Base-by-base conservation (phyloP, 2,329 filamentous ascomycete species). In the Juglanconis oblonga region DNA sequence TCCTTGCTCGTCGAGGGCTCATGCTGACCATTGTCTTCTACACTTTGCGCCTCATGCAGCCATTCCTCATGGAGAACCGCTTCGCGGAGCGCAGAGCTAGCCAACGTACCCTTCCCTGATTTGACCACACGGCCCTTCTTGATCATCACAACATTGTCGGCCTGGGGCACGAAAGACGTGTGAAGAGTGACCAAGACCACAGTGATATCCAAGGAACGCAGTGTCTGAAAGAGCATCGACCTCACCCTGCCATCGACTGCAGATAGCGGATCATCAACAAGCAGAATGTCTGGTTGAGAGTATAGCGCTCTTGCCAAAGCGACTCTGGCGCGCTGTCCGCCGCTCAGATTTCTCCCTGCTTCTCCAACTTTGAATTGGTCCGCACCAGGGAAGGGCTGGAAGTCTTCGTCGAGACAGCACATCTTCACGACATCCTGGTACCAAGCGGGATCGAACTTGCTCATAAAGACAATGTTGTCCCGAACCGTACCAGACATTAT, bases 381-480 rank as follows among this genome's bases (percentile, higher is more conserved):
- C 24, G n/a, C 54, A 48, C 54, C 54, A 29, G 54, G 54, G 11
- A 50, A 56, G 4, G 45, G 40, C 33, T 11, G 31, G 33, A 56
- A 56, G 54, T 56, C 54, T 10, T 56, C 44, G 9, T 48, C 44
- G 32, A 56, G 45, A 14, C 44, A 48, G 33, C 54, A 56, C 17
- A 24, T 31, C 3, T 7, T 38, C 10, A 50, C 45, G 14, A 56
- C 44, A 32, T 50, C 17, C 32, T 42, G 44, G 17, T 56, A 56
- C 7, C 54, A 40, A n/a, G 54, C 44, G 13, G 32, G 44, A 33
- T 56, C 54, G 33, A 49, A 40, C 42, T 49, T 17, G 5, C 33
- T 31, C 45, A 50, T 50, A 11, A 56, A 56, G n/a, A 56, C 54
- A 42, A 56, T 56, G 44, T 56, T 56, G 10, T 56, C 54, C 17